Evolutionary conservation across 441 rosid species (phyloP).

Genomic region (Rhodomyrtus psidioides): DNA sequence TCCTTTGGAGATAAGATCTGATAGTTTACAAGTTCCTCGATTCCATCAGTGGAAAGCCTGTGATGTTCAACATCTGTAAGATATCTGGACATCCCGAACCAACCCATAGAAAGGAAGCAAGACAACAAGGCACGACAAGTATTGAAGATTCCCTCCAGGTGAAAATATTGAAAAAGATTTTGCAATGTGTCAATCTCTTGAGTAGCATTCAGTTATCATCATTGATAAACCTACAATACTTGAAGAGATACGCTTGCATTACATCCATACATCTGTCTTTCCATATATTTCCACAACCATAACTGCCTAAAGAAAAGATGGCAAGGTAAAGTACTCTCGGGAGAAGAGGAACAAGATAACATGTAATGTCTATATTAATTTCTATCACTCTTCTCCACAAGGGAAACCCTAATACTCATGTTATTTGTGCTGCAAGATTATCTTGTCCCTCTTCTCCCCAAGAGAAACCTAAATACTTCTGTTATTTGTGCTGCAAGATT

Average conservation of each 20-base stretch:
- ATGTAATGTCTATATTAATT: neutral
- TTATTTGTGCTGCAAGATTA: neutral
- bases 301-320: neutral
- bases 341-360: neutral
- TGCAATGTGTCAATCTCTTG: neutral
- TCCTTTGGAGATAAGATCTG: conserved; percentile 65
- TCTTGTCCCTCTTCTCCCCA: neutral
- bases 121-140: neutral
- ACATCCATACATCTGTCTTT: neutral
- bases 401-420: neutral
- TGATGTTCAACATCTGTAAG: neutral
- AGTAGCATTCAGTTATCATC: neutral
- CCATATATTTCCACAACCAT: neutral
- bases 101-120: neutral
- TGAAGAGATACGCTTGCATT: neutral
- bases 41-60: conserved; percentile 25
- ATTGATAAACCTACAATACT: neutral
- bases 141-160: neutral
- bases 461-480: neutral
- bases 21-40: conserved; percentile 49
- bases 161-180: neutral
- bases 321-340: neutral
- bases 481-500: neutral
- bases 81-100: neutral
- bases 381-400: neutral